Evolutionary conservation across 495 filamentous ascomycete species (phyloP).

Genomic region (Collariella sp.): DNA sequence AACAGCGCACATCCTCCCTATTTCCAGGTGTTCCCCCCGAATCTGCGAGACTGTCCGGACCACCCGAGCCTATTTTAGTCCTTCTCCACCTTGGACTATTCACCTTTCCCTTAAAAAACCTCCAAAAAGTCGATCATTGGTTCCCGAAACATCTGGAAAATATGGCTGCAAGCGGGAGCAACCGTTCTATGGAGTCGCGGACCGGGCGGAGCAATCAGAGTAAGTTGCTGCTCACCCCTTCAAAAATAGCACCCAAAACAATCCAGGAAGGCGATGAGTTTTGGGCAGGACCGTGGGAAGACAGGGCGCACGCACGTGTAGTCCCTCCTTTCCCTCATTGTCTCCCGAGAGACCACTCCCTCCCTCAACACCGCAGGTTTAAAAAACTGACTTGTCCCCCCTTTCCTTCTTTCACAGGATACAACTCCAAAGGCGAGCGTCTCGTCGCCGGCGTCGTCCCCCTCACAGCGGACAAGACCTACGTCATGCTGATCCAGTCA

Average conservation of each 20-base stretch:
- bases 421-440: slow-evolving; percentile 83
- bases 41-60: not conserved
- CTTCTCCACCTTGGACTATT: not conserved
- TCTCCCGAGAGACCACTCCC: not conserved
- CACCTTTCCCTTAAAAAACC: not conserved
- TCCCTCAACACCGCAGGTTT: not conserved
- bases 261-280: not conserved
- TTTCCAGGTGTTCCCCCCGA: not conserved
- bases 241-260: not conserved
- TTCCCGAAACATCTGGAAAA: slow-evolving; percentile 2
- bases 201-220: slow-evolving; percentile 69
- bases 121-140: not conserved
- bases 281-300: not conserved
- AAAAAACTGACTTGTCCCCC: slow-evolving; percentile 29
- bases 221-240: slow-evolving; percentile 44
- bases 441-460: slow-evolving; percentile 94
- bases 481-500: slow-evolving; percentile 89
- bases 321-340: too few species aligned
- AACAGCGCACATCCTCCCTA: not conserved
- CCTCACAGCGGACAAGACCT: slow-evolving; percentile 49
- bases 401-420: slow-evolving; percentile 49
- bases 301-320: not conserved
- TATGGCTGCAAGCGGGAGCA: slow-evolving; percentile 46
- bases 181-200: slow-evolving; percentile 68
- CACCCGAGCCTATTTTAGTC: not conserved